Evolutionary conservation across 352 stramenopile species (phyloP).

Genomic region (Elongisporangium anandrum): DNA sequence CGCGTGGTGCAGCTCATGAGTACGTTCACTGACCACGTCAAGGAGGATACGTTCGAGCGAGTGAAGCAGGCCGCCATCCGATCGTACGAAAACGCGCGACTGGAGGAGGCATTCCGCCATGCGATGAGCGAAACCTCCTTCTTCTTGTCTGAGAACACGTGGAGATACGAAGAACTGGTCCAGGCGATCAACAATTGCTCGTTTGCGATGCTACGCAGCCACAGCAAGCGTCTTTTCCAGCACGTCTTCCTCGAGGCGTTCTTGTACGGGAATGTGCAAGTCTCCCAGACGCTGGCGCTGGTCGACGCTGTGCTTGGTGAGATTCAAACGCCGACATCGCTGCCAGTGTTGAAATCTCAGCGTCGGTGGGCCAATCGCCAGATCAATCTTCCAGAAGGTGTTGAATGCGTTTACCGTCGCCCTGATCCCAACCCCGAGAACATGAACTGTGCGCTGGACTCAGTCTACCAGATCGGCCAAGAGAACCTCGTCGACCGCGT

Average conservation of each 20-base stretch:
- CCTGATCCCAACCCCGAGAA: slow-evolving; percentile 46
- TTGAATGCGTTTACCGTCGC: slow-evolving; percentile 25
- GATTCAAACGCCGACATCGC: slow-evolving; percentile 6
- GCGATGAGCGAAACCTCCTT: slow-evolving; percentile 29
- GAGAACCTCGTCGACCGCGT: slow-evolving; percentile 38
- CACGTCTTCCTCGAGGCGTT: slow-evolving; percentile 38
- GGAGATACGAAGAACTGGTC: slow-evolving; percentile 32
- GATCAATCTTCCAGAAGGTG: slow-evolving; percentile 16
- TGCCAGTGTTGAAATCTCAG: slow-evolving; percentile 19
- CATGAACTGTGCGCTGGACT: slow-evolving; percentile 47
- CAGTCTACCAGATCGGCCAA: slow-evolving; percentile 41
- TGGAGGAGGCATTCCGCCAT: slow-evolving; percentile 44
- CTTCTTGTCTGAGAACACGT: slow-evolving; percentile 28
- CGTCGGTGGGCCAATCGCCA: slow-evolving; percentile 23
- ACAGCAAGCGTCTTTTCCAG: slow-evolving; percentile 27
- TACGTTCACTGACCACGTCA: slow-evolving; percentile 21
- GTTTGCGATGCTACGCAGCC: slow-evolving; percentile 20
- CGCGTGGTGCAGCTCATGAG: slow-evolving; percentile 33
- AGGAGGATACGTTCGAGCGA: slow-evolving; percentile 33
- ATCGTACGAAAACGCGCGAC: slow-evolving; percentile 42
- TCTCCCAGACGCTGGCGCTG: slow-evolving; percentile 17
- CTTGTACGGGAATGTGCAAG: slow-evolving; percentile 49
- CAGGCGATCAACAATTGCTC: slow-evolving; percentile 17
- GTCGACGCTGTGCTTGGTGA: slow-evolving; percentile 20
- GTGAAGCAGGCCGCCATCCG: slow-evolving; percentile 32